These are phyloP conservation scores for Nicotiana attenuata DNA, from an alignment of 257 asterid species.

Conservation along the genomic window DNA sequence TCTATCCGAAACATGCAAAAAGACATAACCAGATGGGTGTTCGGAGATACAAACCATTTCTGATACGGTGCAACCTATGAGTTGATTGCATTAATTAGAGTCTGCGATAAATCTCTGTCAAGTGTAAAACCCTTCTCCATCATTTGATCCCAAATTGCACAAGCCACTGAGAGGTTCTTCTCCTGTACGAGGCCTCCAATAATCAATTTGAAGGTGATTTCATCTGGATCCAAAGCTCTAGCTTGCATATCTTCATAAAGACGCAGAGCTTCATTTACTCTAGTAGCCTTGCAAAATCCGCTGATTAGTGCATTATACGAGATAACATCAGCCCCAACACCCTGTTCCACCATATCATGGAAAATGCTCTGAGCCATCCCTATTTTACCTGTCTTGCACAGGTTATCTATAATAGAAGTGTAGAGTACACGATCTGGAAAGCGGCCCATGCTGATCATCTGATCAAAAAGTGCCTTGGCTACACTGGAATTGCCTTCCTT, in stretches of 20 bases:
- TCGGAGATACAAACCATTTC: conserved; percentile 21
- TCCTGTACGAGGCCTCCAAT: conserved; percentile 73
- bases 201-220: conserved; percentile 66
- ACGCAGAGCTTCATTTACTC: conserved; percentile 62
- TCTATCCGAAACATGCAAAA: background rate
- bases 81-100: conserved; percentile 54
- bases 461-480: conserved; percentile 63
- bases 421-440: conserved; percentile 62
- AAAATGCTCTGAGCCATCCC: conserved; percentile 56
- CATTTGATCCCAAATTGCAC: conserved; percentile 89
- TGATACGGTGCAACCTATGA: conserved; percentile 27
- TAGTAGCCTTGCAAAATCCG: conserved; percentile 66
- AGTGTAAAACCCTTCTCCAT: conserved; percentile 93
- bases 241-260: conserved; percentile 67
- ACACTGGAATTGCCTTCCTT: conserved; percentile 55
- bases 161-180: conserved; percentile 58
- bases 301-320: conserved; percentile 71
- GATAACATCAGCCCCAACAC: conserved; percentile 61
- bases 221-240: conserved; percentile 65
- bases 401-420: conserved; percentile 62
- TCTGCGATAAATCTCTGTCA: conserved; percentile 65
- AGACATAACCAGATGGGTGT: background rate
- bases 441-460: conserved; percentile 53
- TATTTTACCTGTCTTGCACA: conserved; percentile 58
- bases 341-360: conserved; percentile 60